Evolutionary conservation across 106 monocot genomes (phyloP).

Genomic region (Cymbidium sinense): DNA sequence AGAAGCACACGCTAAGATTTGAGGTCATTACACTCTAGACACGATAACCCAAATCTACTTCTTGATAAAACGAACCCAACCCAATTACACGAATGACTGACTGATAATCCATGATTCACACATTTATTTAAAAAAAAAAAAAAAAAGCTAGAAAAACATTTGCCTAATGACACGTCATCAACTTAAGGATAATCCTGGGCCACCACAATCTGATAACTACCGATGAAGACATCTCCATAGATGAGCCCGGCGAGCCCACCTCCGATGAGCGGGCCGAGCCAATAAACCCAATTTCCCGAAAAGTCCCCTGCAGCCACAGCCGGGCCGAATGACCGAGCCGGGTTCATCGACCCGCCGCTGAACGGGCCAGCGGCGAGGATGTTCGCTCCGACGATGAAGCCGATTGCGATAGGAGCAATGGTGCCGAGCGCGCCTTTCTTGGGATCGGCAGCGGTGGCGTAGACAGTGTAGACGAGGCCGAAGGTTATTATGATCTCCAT

Average conservation of each 20-base stretch:
- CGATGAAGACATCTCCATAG: constrained; percentile 49
- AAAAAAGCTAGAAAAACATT: too few species aligned
- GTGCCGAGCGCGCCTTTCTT: constrained; percentile 73
- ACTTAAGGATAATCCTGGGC: constrained; percentile 35
- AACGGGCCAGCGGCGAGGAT: constrained; percentile 80
- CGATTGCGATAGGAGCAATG: constrained; percentile 84
- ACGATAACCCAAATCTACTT: too few species aligned
- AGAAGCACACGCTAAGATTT: too few species aligned
- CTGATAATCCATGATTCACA: too few species aligned
- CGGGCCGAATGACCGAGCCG: constrained; percentile 67
- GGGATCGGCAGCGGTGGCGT: constrained; percentile 68
- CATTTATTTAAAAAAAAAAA: too few species aligned
- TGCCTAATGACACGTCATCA: too few species aligned
- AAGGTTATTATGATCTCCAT: constrained; percentile 76
- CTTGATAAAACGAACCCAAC: too few species aligned
- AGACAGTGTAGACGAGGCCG: constrained; percentile 71
- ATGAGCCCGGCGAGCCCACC: constrained; percentile 57
- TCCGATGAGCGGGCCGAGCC: constrained; percentile 76
- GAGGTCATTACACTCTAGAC: too few species aligned
- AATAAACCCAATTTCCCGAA: constrained; percentile 64
- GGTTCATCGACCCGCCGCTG: constrained; percentile 80
- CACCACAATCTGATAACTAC: constrained; percentile 17
- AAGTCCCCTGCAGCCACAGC: constrained; percentile 62
- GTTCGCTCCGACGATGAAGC: constrained; percentile 81
- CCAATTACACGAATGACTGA: too few species aligned